Evolutionary conservation across 441 rosid genomes (phyloP).

Genomic region (Omphalea diandra): DNA sequence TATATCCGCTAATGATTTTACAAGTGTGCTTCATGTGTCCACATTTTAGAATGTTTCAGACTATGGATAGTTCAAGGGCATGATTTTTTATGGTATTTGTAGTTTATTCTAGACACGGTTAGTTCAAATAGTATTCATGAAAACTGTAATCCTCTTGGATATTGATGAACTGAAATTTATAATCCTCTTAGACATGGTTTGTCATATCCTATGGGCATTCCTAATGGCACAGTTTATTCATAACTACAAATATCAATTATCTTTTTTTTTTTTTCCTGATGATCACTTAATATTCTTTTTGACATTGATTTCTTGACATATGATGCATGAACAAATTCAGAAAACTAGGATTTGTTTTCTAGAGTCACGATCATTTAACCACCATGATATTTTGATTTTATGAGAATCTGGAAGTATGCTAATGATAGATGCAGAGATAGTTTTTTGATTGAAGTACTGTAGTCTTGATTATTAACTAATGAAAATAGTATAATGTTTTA

Average conservation of each 20-base stretch:
- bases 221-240: not conserved
- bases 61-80: not conserved
- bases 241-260: not conserved
- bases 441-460: not conserved
- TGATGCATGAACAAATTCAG: not conserved
- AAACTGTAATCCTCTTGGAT: not conserved
- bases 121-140: not conserved
- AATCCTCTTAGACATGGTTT: too few species aligned
- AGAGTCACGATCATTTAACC: not conserved
- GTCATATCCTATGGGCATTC: not conserved
- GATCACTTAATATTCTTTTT: not conserved
- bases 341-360: not conserved
- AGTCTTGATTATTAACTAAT: not conserved
- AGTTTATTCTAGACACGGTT: not conserved
- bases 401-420: not conserved
- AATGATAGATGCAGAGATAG: not conserved
- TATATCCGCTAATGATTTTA: constrained; percentile 4
- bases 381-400: not conserved
- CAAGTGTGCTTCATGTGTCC: not conserved
- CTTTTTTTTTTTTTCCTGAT: not conserved
- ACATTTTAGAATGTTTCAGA: not conserved
- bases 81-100: not conserved
- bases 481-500: not conserved
- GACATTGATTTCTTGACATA: not conserved
- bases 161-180: too few species aligned